Conservation (phyloP, 2,329 filamentous ascomycete species). For the Lojkania enalia region DNA sequence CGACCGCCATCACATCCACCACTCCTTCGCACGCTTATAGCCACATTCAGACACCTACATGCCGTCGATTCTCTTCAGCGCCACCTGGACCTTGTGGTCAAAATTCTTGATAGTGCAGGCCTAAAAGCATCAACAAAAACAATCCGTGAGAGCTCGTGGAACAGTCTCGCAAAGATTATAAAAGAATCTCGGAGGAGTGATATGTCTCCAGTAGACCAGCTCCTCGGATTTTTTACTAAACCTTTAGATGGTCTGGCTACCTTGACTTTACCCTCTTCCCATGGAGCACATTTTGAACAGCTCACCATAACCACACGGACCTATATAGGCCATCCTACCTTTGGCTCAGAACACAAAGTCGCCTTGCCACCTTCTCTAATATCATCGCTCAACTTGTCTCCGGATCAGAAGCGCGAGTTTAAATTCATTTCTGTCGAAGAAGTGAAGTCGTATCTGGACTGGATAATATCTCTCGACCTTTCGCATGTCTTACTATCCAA, state of each 20-base stretch:
- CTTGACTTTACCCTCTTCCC: conserved; percentile 29
- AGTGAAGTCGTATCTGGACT: conserved; percentile 36
- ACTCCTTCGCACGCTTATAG: conserved; percentile 63
- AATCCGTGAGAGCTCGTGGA: conserved; percentile 32
- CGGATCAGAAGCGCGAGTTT: conserved; percentile 25
- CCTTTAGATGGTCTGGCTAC: conserved; percentile 35
- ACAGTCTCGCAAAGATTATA: conserved; percentile 31
- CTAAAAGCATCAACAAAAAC: conserved; percentile 31
- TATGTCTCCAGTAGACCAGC: conserved; percentile 36
- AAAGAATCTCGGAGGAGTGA: conserved; percentile 28
- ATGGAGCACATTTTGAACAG: conserved; percentile 21
- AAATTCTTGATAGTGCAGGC: conserved; percentile 33
- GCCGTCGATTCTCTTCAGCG: conserved; percentile 41
- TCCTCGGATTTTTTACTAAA: conserved; percentile 33
- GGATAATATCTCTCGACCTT: conserved; percentile 37
- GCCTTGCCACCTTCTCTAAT: conserved; percentile 34
- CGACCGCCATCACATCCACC: conserved; percentile 56
- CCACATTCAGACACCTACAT: conserved; percentile 55
- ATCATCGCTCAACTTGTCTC: conserved; percentile 31
- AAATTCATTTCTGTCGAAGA: conserved; percentile 35
- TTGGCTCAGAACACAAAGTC: conserved; percentile 41
- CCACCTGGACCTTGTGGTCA: conserved; percentile 31
- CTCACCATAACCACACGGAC: conserved; percentile 37
- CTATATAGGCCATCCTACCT: conserved; percentile 36
- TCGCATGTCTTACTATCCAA: conserved; percentile 33